Conservation (phyloP, 2,329 filamentous ascomycete species). For the Fusarium secorum region DNA sequence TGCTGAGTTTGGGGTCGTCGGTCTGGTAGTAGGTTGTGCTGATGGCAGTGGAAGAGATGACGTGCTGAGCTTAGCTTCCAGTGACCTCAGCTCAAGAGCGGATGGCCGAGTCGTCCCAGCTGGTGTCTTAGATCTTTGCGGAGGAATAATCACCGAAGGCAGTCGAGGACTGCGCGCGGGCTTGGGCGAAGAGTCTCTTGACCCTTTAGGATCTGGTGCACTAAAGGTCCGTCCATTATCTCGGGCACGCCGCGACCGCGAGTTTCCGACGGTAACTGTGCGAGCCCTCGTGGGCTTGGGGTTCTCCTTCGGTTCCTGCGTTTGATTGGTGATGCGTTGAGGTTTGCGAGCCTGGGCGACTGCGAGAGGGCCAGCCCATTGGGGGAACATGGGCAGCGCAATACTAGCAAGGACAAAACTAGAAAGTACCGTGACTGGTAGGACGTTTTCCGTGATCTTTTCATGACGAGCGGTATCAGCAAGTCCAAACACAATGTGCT, state of each 20-base stretch:
- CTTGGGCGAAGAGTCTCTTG: constrained; percentile 40
- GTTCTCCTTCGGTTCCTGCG: constrained; percentile 52
- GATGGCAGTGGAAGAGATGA: constrained; percentile 72
- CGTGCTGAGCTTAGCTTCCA: constrained; percentile 71
- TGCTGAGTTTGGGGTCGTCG: constrained; percentile 66
- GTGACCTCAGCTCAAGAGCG: constrained; percentile 59
- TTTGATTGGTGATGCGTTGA: constrained; percentile 51
- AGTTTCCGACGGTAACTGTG: constrained; percentile 64
- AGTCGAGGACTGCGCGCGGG: constrained; percentile 39
- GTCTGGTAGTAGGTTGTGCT: constrained; percentile 59
- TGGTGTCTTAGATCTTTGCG: constrained; percentile 45
- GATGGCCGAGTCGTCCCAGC: constrained; percentile 55
- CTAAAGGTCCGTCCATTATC: constrained; percentile 56
- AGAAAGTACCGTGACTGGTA: constrained; percentile 81
- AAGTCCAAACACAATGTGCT: constrained; percentile 84
- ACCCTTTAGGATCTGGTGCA: constrained; percentile 50
- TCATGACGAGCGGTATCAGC: constrained; percentile 73
- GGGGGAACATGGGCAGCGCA: constrained; percentile 77
- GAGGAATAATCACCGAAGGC: constrained; percentile 30
- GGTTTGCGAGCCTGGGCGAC: constrained; percentile 83
- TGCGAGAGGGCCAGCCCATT: constrained; percentile 80
- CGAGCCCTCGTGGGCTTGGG: constrained; percentile 67
- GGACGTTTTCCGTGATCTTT: constrained; percentile 81
- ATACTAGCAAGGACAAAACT: constrained; percentile 82
- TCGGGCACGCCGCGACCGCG: constrained; percentile 58